Evolutionary conservation across 2,329 filamentous ascomycete species (phyloP), one percentile per base, ranked within the genome.

Genomic region (Claviceps africana): DNA sequence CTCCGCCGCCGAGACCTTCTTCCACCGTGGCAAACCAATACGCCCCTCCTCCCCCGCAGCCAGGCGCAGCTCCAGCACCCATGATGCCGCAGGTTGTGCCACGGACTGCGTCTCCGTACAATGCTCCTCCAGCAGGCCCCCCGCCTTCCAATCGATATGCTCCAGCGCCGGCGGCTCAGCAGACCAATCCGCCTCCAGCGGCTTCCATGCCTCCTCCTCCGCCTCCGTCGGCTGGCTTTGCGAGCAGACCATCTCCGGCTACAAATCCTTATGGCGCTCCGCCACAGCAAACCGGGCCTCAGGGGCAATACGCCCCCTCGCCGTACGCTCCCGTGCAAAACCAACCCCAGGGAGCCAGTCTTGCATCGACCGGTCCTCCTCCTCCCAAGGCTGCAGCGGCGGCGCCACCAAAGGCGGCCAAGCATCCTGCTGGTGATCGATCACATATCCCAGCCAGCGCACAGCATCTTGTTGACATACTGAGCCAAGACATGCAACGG

Each of bases 21-120:
- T 64, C 79, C 5, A 87, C 90, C 59, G 81, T 84, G 17, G 85
- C 85, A 37, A 70, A 63, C 56, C 65, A 66, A 49, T 70, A 70
- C 43, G 65, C 66, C 33, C 74, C 81, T 44, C 78, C 33, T 79
- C 81, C 55, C 71, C 81, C 49, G 70, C 79, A 45, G 74, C 71
- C 77, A 2, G 88, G 90, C 59, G 80, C 82, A 10, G 83, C 83
- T 43, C 72, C 79, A 50, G 70, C 75, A 7, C 69, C 75, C 54
- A 59, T 67, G 54, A 59, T 67, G 50, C 78, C 78, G 45, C 75
- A 82, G 43, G 77, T 80, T 21, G 77, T 88, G 50, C 78, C 82
- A 22, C 82, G 88, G 57, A 88, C 85, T 30, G 77, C 85, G 4
- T 95, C 90, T 28, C 90, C 90, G 6, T 96, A 95, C 67, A 88